A percentile compares a stretch with the other conserved stretches of the same genome.
phyloP scores from a whole-genome alignment of 176 grass and related monocot genomes.

The Saccharum spontaneum region DNA sequence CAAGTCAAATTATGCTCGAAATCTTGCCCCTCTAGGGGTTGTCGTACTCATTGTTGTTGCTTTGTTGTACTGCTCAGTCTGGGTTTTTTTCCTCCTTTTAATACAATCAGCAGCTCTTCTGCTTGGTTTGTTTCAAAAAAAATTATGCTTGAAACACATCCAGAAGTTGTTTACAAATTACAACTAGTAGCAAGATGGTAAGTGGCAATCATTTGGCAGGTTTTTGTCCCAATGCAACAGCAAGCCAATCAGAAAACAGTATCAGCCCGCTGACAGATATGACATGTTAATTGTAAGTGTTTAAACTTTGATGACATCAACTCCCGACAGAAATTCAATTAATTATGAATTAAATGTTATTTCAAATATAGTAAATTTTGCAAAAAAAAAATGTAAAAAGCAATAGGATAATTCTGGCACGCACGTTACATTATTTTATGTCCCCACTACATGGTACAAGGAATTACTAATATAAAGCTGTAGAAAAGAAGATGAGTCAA shows the following conservation, averaged over 20 bases:
- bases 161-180: neutral
- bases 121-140: neutral
- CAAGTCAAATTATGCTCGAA: neutral
- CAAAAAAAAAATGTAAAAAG: neutral
- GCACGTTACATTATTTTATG: neutral
- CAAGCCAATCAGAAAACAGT: neutral
- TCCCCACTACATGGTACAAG: neutral
- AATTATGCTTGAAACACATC: neutral
- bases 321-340: neutral
- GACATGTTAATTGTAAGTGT: neutral
- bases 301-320: constrained; percentile 22
- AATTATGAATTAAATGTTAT: neutral
- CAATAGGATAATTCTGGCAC: neutral
- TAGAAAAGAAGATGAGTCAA: neutral
- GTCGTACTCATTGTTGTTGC: neutral
- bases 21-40: neutral
- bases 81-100: neutral
- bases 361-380: neutral
- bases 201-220: neutral
- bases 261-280: neutral
- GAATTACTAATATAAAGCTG: neutral
- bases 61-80: neutral
- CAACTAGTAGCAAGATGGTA: neutral
- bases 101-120: neutral
- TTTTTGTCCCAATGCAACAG: neutral